Conservation (phyloP, 768 basidiomycete genomes). For the Collybia sp. region DNA sequence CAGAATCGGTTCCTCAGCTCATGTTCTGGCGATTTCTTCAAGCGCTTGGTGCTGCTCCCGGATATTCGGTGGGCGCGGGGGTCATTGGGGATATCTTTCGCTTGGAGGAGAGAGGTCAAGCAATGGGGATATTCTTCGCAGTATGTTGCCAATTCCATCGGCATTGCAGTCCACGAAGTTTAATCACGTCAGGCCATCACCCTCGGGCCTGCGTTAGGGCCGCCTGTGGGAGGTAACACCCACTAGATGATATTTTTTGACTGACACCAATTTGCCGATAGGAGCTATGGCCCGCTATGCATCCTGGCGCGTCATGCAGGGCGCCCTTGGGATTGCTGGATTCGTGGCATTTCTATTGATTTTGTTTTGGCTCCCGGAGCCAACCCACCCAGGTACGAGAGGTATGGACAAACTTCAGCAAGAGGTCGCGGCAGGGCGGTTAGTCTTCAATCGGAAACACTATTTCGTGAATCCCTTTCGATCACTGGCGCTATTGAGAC, state of each 20-base stretch:
- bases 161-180: too few relatives aligned
- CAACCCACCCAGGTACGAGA: slow-evolving; percentile 40
- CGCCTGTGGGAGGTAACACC: slow-evolving; percentile 32
- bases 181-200: slow-evolving; percentile 2
- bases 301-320: slow-evolving; percentile 62
- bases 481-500: background rate
- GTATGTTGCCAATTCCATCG: slow-evolving; percentile 7
- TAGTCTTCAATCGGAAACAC: background rate
- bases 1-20: slow-evolving; percentile 36
- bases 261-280: slow-evolving; percentile 29
- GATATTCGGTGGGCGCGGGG: slow-evolving; percentile 44
- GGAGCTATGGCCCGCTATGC: slow-evolving; percentile 48
- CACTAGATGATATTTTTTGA: slow-evolving; percentile 17
- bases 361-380: slow-evolving; percentile 39
- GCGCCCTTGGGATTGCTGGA: slow-evolving; percentile 33
- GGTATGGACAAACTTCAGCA: slow-evolving; percentile 31
- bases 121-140: slow-evolving; percentile 33
- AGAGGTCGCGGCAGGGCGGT: background rate
- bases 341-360: slow-evolving; percentile 27
- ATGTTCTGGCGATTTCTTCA: slow-evolving; percentile 59
- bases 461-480: background rate
- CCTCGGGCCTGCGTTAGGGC: slow-evolving; percentile 13
- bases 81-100: slow-evolving; percentile 58
- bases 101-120: slow-evolving; percentile 48
- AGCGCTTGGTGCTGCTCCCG: slow-evolving; percentile 57